phyloP scores from a whole-genome alignment of 2,329 filamentous ascomycete genomes.

The Dothidotthia symphoricarpi region DNA sequence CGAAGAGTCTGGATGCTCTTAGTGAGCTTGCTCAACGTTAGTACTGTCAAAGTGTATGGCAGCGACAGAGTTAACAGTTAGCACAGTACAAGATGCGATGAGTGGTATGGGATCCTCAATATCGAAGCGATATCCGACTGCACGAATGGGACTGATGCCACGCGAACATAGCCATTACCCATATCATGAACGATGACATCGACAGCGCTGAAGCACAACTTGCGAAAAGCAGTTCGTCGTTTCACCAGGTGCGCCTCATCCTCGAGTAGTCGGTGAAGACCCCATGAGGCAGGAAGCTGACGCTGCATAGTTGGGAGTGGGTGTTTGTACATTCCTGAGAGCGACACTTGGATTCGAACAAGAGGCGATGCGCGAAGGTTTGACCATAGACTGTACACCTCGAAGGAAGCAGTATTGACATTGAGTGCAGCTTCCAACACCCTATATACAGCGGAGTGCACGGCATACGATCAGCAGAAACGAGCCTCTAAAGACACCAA shows the following conservation, averaged over 20 bases:
- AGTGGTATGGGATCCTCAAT: conserved; percentile 37
- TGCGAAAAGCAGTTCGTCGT: conserved; percentile 73
- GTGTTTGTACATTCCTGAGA: conserved; percentile 79
- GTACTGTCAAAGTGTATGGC: background rate
- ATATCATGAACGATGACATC: conserved; percentile 89
- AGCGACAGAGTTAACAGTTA: conserved; percentile 18
- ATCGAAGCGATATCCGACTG: background rate
- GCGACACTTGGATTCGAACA: conserved; percentile 90
- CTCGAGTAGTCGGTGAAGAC: conserved; percentile 1
- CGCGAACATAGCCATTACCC: conserved; percentile 55
- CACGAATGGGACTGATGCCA: conserved; percentile 23
- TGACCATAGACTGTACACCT: conserved; percentile 5
- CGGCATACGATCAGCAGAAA: conserved; percentile 73
- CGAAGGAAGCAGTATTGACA: conserved; percentile 7
- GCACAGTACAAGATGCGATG: conserved; percentile 48
- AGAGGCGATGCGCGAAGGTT: conserved; percentile 77
- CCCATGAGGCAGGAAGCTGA: conserved; percentile 15
- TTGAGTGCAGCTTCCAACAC: conserved; percentile 61
- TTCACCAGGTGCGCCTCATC: conserved; percentile 62
- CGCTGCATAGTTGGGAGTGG: conserved; percentile 64
- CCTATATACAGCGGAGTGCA: conserved; percentile 72
- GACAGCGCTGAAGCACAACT: conserved; percentile 75
- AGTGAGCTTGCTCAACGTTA: conserved; percentile 59
- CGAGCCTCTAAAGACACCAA: conserved; percentile 65
- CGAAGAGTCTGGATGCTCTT: conserved; percentile 57